Evolutionary conservation across 1,284 basidiomycete genomes (phyloP).

Genomic region (Leccinum ponderosum): DNA sequence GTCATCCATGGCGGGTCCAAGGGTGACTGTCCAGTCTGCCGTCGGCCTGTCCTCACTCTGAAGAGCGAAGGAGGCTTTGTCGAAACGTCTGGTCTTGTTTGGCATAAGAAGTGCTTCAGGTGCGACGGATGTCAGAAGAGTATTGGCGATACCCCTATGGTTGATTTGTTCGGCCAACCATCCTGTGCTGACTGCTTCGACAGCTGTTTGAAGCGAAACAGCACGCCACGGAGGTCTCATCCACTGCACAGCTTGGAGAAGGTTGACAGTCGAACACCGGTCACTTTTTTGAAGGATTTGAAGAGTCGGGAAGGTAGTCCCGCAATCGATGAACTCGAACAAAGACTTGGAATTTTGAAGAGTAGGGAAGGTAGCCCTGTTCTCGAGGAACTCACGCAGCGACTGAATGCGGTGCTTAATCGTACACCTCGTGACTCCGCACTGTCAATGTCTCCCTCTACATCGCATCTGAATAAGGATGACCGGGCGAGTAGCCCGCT

Average conservation of each 20-base stretch:
- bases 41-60: constrained; percentile 66
- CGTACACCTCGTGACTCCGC: constrained; percentile 34
- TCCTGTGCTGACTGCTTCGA: constrained; percentile 79
- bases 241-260: constrained; percentile 32
- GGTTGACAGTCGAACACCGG: constrained; percentile 38
- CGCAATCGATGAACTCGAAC: constrained; percentile 56
- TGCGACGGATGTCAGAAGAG: constrained; percentile 71
- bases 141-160: constrained; percentile 72
- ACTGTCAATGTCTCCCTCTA: constrained; percentile 12
- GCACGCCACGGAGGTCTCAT: constrained; percentile 40
- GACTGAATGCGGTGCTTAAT: constrained; percentile 47
- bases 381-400: constrained; percentile 55
- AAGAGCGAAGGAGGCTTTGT: constrained; percentile 77
- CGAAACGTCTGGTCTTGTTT: constrained; percentile 64
- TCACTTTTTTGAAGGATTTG: constrained; percentile 38
- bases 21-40: constrained; percentile 66
- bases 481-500: constrained; percentile 34
- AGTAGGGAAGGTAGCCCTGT: constrained; percentile 64
- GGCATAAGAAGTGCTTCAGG: constrained; percentile 79
- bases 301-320: constrained; percentile 52
- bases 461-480: constrained; percentile 9
- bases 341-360: constrained; percentile 53
- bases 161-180: constrained; percentile 77
- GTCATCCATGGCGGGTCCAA: constrained; percentile 69
- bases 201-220: constrained; percentile 59